A percentile compares a stretch with the other conserved stretches of the same genome.
phyloP scores from a whole-genome alignment of 768 basidiomycete genomes.

The Hypholoma fasciculare region DNA sequence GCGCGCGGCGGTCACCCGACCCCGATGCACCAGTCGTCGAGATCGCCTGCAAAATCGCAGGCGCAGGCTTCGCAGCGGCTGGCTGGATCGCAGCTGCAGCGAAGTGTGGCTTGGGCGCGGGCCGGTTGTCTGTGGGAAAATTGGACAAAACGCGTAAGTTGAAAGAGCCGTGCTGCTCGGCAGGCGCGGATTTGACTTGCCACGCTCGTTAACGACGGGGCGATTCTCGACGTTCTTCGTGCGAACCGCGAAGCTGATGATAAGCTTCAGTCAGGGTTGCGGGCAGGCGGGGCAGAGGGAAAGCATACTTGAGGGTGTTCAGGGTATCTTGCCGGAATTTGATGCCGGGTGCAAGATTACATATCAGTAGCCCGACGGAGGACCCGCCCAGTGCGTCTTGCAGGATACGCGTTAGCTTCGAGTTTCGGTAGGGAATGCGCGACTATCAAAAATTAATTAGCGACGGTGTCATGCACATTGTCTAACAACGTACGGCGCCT shows the following conservation, averaged over 20 bases:
- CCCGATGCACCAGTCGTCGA: constrained; percentile 29
- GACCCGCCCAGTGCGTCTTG: constrained; percentile 89
- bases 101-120: constrained; percentile 60
- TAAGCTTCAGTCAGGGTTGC: constrained; percentile 1
- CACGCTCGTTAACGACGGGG: constrained; percentile 75
- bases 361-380: constrained; percentile 79
- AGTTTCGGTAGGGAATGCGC: constrained; percentile 88
- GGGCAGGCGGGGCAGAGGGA: background rate
- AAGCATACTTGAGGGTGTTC: constrained; percentile 82
- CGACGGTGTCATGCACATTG: background rate
- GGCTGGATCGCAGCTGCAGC: constrained; percentile 53
- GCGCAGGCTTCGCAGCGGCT: constrained; percentile 43
- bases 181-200: constrained; percentile 32
- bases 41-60: constrained; percentile 45
- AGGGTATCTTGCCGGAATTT: constrained; percentile 87
- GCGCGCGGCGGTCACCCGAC: constrained; percentile 25
- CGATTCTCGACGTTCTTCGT: constrained; percentile 89
- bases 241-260: constrained; percentile 69
- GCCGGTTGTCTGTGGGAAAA: constrained; percentile 51
- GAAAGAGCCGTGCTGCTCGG: constrained; percentile 2
- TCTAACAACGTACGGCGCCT: constrained; percentile 52
- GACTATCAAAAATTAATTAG: constrained; percentile 37
- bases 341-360: constrained; percentile 81
- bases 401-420: constrained; percentile 84
- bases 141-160: constrained; percentile 14